These are phyloP conservation scores for Vachellia pachyceras DNA, from an alignment of 306 rosid species.

Conservation along the genomic window DNA sequence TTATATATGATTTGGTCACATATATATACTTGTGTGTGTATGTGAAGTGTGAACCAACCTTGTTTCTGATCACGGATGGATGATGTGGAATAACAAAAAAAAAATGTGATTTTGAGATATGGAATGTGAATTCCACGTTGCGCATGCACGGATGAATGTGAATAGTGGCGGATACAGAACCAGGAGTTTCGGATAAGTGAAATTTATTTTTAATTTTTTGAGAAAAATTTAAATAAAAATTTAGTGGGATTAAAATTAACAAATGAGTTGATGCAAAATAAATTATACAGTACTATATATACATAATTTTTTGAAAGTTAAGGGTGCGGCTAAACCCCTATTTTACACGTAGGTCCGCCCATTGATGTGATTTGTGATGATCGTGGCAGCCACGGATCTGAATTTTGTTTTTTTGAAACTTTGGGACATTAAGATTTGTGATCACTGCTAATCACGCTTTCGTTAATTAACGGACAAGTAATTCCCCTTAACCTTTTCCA, in stretches of 20 bases:
- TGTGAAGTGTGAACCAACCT: conserved; percentile 39
- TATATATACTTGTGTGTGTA: not conserved
- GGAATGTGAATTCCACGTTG: conserved; percentile 19
- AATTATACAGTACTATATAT: no score
- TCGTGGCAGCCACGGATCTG: conserved; percentile 30
- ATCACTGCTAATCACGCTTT: not conserved
- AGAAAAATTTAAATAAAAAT: no score
- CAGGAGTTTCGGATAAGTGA: no score
- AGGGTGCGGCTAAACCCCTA: no score
- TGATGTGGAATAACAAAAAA: not conserved
- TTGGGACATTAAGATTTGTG: not conserved
- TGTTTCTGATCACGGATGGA: conserved; percentile 7
- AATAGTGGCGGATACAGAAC: no score
- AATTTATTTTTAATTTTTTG: no score
- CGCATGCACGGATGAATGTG: conserved; percentile 33
- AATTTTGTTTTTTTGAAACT: not conserved
- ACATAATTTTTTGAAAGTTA: no score
- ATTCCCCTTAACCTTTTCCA: conserved; percentile 12
- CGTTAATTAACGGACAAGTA: conserved; percentile 5
- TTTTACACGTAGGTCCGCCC: no score
- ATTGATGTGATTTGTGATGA: no score
- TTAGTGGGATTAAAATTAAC: no score
- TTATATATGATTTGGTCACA: conserved; percentile 21
- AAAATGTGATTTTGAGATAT: not conserved
- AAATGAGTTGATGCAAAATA: no score